Conservation (phyloP, 2,329 filamentous ascomycete species). For the Hawksworthiomyces lignivorus region DNA sequence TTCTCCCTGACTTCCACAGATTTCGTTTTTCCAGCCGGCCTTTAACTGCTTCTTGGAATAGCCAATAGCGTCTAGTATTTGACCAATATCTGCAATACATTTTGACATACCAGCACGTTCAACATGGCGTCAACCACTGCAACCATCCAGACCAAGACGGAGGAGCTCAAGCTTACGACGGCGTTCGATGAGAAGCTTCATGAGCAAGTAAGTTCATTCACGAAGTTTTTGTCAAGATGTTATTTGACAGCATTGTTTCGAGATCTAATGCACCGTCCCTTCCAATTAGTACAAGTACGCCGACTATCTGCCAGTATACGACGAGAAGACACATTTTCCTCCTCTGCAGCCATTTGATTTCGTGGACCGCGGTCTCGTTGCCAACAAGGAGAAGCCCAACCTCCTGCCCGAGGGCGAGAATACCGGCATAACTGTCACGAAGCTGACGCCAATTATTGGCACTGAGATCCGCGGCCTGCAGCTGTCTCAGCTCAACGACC, state of each 20-base stretch:
- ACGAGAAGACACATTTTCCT: slow-evolving; percentile 21
- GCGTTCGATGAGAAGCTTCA: slow-evolving; percentile 19
- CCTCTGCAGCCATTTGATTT: slow-evolving; percentile 24
- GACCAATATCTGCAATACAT: too few relatives aligned
- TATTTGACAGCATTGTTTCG: too few relatives aligned
- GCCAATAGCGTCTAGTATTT: too few relatives aligned
- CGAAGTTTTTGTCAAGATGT: too few relatives aligned
- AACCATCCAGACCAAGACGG: slow-evolving; percentile 7
- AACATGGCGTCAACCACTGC: slow-evolving; percentile 9
- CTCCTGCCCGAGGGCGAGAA: slow-evolving; percentile 17
- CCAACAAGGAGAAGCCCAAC: slow-evolving; percentile 23
- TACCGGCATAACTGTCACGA: slow-evolving; percentile 16
- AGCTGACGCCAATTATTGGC: slow-evolving; percentile 28
- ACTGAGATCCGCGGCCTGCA: slow-evolving; percentile 34
- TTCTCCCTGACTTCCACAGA: too few relatives aligned
- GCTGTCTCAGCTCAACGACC: slow-evolving; percentile 28
- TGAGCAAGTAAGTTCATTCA: slow-evolving; percentile 15
- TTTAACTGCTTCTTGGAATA: too few relatives aligned
- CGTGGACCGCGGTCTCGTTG: slow-evolving; percentile 23
- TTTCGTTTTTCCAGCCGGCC: background rate
- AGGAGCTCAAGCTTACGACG: slow-evolving; percentile 13
- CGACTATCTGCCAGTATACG: slow-evolving; percentile 27
- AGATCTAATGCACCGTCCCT: too few relatives aligned
- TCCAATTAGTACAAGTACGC: slow-evolving; percentile 23
- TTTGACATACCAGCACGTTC: background rate